Base-by-base conservation (phyloP, 176 grass and related monocot species). In the Echinochloa phyllopogon region DNA sequence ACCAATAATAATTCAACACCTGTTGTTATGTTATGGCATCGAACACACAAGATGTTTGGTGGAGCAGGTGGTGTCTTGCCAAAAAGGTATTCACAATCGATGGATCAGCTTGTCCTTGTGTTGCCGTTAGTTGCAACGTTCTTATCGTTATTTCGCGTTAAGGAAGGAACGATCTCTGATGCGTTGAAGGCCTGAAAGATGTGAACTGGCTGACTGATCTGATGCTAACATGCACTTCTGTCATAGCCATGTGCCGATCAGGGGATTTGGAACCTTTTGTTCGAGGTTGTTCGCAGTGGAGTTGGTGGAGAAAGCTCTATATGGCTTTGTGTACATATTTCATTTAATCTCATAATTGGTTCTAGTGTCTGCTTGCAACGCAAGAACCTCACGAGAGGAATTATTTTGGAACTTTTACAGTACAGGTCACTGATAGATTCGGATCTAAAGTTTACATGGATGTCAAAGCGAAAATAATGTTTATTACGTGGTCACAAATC, bases 61-160 rank as follows among this genome's bases (percentile, higher is more conserved):
- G 87, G 75, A 85, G 68, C 69, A 68, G 75, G 58, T 68, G 25
- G 50, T 69, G 60, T 14, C 87, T 75, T 69, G 48, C 76, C 69
- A 51, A 21, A 59, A 85, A 74, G 68, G 49, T 59, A 29, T 57
- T 48, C 13, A 48, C 38, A 74, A 7, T 65, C 6, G 3, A 66
- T 33, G 25, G 23, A 78, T 72, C 71, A 72, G 55, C 13, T 62
- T 88, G 67, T 56, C 73, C 18, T 59, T 58, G 6, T 45, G 39
- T 42, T 65, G 40, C 20, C 48, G 56, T 80, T 75, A 40, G 82
- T 85, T 85, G 49, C 50, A 40, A 50, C 6, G 82, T 80, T 74
- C 5, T 76, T 15, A 68, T 84, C 82, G 49, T 53, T 24, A 43
- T 77, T 67, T 80, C 49, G 60, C 68, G n/a, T 76, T 23, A 74